Conservation (phyloP, 2,329 filamentous ascomycete genomes). For the Beauveria sp. region DNA sequence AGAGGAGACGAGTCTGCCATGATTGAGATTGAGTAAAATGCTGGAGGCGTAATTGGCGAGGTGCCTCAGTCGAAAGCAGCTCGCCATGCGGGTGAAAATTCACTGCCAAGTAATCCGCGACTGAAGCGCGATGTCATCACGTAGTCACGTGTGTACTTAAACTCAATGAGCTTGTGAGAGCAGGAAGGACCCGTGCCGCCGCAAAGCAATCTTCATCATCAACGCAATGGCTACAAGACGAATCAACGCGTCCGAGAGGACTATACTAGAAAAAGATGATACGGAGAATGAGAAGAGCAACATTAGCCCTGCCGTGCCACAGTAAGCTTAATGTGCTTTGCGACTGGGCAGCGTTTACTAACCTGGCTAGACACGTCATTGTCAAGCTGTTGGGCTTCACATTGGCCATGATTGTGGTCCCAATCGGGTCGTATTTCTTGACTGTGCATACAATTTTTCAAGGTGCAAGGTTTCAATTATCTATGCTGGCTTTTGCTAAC, state of each 20-base stretch:
- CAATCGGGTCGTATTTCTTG: slow-evolving; percentile 83
- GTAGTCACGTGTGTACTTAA: slow-evolving; percentile 19
- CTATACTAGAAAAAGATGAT: slow-evolving; percentile 54
- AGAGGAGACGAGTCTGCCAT: slow-evolving; percentile 7
- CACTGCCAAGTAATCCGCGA: slow-evolving; percentile 3
- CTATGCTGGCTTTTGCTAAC: slow-evolving; percentile 4
- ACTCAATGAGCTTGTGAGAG: not conserved
- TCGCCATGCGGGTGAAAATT: slow-evolving; percentile 10
- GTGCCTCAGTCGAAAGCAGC: not conserved
- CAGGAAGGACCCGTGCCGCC: not conserved
- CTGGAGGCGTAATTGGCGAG: not conserved
- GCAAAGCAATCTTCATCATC: slow-evolving; percentile 11
- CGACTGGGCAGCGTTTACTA: slow-evolving; percentile 9
- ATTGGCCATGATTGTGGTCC: slow-evolving; percentile 78
- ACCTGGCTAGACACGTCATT: slow-evolving; percentile 62
- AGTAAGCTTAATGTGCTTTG: slow-evolving; percentile 37
- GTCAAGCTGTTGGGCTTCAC: slow-evolving; percentile 86
- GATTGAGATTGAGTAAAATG: slow-evolving; percentile 6
- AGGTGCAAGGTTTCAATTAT: slow-evolving; percentile 42
- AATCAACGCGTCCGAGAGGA: slow-evolving; percentile 58
- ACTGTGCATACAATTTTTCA: slow-evolving; percentile 69
- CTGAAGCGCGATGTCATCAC: slow-evolving; percentile 13
- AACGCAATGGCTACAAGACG: slow-evolving; percentile 61
- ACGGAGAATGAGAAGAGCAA: slow-evolving; percentile 51
- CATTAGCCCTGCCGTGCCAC: slow-evolving; percentile 75